Conservation (phyloP, 192 early-diverging fungal species). For the Backusella circina region DNA sequence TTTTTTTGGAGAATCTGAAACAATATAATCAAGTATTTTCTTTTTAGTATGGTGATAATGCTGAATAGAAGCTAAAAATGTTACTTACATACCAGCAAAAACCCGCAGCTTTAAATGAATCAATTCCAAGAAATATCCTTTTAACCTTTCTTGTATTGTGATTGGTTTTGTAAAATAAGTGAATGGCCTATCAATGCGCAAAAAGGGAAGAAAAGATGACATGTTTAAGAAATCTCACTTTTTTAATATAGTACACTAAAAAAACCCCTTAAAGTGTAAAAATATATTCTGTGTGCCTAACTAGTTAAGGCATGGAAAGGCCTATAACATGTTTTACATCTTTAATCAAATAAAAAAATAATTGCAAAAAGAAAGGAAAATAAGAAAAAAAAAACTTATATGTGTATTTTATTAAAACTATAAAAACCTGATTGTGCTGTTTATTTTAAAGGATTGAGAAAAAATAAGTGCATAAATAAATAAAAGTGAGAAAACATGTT, state of each 20-base stretch:
- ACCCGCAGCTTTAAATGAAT: not conserved
- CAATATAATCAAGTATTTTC: not conserved
- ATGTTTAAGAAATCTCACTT: too few species aligned
- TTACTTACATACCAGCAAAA: not conserved
- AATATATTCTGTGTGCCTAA: too few species aligned
- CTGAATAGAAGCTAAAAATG: not conserved
- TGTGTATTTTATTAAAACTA: too few species aligned
- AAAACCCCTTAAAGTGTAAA: too few species aligned
- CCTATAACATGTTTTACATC: too few species aligned
- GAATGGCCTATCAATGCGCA: not conserved
- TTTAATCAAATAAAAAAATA: not conserved
- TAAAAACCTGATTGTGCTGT: too few species aligned
- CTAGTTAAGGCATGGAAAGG: too few species aligned
- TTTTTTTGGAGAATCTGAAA: not conserved
- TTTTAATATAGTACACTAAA: too few species aligned
- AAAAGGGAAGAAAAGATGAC: not conserved
- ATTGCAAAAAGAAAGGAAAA: not conserved
- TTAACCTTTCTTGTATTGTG: not conserved
- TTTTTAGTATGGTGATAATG: not conserved
- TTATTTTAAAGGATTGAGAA: too few species aligned
- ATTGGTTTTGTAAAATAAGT: not conserved
- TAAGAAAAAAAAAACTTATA: too few species aligned
- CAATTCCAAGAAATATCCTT: not conserved
- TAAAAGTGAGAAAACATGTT: too few species aligned
- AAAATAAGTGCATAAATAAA: too few species aligned